Evolutionary conservation across 2,329 filamentous ascomycete genomes (phyloP), one percentile per base, ranked within the genome.

Genomic region (Aureobasidium sp.): DNA sequence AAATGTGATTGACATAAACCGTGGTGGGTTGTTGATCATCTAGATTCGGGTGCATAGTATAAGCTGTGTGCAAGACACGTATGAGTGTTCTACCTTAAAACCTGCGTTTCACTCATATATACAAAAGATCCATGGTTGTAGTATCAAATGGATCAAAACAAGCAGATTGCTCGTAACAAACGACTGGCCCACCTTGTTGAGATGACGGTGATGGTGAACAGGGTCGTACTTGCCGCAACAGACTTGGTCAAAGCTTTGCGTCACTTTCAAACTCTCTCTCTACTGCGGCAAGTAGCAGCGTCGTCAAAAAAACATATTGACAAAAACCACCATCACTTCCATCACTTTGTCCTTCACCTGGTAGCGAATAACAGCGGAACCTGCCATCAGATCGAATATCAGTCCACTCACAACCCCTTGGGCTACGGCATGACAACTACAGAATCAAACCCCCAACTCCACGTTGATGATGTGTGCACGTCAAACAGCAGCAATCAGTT

Each of bases 391-490:
- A 29, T 7, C 9, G 43, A 3, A 10, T 9, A 46, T 9, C 15
- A 46, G 15, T 29, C 15, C 15, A n/a, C 43, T 42, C n/a, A n/a
- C 25, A 27, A 29, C 25, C 23, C 7, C 15, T 13, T 27, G 43
- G 25, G n/a, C 2, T 11, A 27, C 51, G 27, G 2, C 3, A 58
- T 58, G 55, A n/a, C 42, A 15, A 19, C 55, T 3, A 47, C 31
- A 40, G 31, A 47, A 5, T 15, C 53, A 19, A 15, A 15, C 2
- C 40, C 40, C 2, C 38, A 55, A 55, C 43, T 60, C 13, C 58
- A 60, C 40, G 40, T 60, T 65, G 74, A 76, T 64, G 77, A 79
- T 65, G 74, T 74, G 46, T 72, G 75, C 61, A 70, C 69, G 55
- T 70, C 77, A 50, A 73, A 70, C 49, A 64, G 66, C 21, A 51